Percentiles rank a stretch among this genome's conserved stretches.
Conservation (phyloP, 2,329 filamentous ascomycete species). For the Colletotrichum navitas region DNA sequence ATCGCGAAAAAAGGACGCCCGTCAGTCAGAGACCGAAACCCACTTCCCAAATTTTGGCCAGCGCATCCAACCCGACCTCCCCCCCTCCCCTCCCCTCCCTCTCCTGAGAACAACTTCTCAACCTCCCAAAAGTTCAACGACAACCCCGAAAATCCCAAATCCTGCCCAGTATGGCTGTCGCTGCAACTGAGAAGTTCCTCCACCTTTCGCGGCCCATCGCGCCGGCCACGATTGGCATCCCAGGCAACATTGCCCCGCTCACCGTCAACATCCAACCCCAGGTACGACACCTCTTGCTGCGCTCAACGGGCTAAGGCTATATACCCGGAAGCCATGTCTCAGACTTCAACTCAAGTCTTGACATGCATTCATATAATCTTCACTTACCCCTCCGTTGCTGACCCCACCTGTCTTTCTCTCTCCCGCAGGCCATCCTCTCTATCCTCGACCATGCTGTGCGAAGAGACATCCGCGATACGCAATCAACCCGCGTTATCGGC, state of each 20-base stretch:
- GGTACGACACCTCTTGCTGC: constrained; percentile 65
- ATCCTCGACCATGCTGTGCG: constrained; percentile 95
- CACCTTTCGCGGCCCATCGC: constrained; percentile 94
- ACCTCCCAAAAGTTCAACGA: constrained; percentile 14
- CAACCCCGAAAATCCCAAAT: constrained; percentile 26
- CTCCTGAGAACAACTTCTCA: constrained; percentile 43
- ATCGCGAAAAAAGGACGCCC: constrained; percentile 30
- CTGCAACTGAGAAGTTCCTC: constrained; percentile 84
- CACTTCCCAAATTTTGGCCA: constrained; percentile 44
- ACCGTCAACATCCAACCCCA: constrained; percentile 96
- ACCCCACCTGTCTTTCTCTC: constrained; percentile 18
- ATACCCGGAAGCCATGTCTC: constrained; percentile 19
- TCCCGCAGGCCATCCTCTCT: constrained; percentile 73
- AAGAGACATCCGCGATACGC: constrained; percentile 79
- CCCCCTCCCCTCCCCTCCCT: constrained; percentile 38
- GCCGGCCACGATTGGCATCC: constrained; percentile 81
- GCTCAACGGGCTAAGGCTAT: constrained; percentile 12
- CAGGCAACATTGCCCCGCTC: constrained; percentile 90
- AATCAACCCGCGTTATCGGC: constrained; percentile 96
- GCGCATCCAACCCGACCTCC: constrained; percentile 33
- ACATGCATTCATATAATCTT: not conserved
- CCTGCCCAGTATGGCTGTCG: constrained; percentile 79
- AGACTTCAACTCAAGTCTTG: constrained; percentile 6
- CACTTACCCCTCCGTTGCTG: constrained; percentile 10
- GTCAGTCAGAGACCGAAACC: constrained; percentile 40